Conservation (phyloP, 2,329 filamentous ascomycete genomes). For the Epichloe brachyelytri region DNA sequence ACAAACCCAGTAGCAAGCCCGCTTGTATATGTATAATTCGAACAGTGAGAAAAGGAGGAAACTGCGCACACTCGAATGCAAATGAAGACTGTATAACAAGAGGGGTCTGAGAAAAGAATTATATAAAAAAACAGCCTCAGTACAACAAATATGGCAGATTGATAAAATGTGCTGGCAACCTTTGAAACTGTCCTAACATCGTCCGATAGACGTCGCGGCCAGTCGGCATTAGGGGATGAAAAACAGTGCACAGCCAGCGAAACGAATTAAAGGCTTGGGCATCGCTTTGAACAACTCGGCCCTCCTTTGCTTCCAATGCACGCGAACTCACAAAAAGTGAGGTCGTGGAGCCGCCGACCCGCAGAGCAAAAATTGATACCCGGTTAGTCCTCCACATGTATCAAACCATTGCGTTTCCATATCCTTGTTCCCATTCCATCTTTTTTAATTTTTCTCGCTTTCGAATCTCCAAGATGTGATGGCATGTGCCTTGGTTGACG, state of each 20-base stretch:
- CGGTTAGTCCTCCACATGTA: slow-evolving; percentile 9
- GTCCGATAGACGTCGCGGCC: neutral
- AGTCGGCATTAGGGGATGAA: neutral
- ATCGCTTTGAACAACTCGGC: neutral
- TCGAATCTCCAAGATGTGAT: slow-evolving; percentile 21
- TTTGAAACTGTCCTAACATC: slow-evolving; percentile 7
- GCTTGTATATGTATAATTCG: slow-evolving; percentile 23
- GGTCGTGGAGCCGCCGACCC: slow-evolving; percentile 6
- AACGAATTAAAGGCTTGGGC: neutral
- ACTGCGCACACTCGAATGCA: slow-evolving; percentile 15
- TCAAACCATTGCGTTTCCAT: neutral
- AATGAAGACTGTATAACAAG: slow-evolving; percentile 14
- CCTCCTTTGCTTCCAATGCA: neutral
- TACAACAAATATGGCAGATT: neutral
- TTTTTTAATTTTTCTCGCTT: slow-evolving; percentile 12
- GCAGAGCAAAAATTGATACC: slow-evolving; percentile 10
- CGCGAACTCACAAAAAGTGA: neutral
- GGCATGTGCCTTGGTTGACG: slow-evolving; percentile 15
- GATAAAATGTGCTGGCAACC: neutral
- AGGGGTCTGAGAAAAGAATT: neutral
- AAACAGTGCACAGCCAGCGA: slow-evolving; percentile 5
- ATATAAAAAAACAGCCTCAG: neutral
- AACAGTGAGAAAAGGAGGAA: slow-evolving; percentile 12
- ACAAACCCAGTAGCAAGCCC: slow-evolving; percentile 21
- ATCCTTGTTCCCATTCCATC: slow-evolving; percentile 14